phyloP scores from a whole-genome alignment of 108 stramenopile genomes.

The Nitzschia sp. region DNA sequence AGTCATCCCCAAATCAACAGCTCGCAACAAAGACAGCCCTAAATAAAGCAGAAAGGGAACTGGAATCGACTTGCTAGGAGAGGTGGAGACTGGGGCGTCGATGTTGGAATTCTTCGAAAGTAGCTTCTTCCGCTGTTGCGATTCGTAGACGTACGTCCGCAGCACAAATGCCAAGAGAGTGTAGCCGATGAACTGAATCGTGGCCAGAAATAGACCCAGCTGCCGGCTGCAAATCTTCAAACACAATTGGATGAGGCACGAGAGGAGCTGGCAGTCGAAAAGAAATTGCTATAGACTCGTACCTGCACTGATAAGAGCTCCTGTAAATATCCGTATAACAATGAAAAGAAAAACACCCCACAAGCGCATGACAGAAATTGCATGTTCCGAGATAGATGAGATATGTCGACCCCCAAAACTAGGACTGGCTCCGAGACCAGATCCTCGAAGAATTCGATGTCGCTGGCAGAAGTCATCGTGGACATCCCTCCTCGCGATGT shows the following conservation, averaged over 20 bases:
- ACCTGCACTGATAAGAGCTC: conserved; percentile 85
- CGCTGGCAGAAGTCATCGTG: conserved; percentile 23
- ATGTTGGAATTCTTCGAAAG: background rate
- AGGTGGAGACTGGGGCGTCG: background rate
- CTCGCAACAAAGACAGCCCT: conserved; percentile 71
- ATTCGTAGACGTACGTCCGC: conserved; percentile 46
- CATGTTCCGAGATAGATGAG: conserved; percentile 43
- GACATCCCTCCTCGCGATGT: conserved; percentile 13
- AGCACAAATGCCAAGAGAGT: conserved; percentile 59
- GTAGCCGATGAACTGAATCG: conserved; percentile 81
- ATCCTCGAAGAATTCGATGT: conserved; percentile 68
- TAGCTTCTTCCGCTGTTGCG: conserved; percentile 22
- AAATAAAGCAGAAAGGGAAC: conserved; percentile 78
- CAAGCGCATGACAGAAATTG: conserved; percentile 78
- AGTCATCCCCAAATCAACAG: conserved; percentile 87
- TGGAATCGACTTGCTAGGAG: background rate
- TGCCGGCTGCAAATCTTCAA: conserved; percentile 71
- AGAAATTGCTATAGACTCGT: no score
- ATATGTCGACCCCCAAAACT: conserved; percentile 78
- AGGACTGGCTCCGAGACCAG: conserved; percentile 58
- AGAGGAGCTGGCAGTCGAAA: no score
- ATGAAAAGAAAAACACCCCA: conserved; percentile 78
- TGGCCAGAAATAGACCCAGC: conserved; percentile 80
- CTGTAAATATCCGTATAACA: conserved; percentile 88
- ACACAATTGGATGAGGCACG: no score